A percentile compares a stretch with the other conserved stretches of the same genome.
Evolutionary conservation across 1,139 yeast genomes (phyloP).

Genomic region (Diutina mesorugosa): DNA sequence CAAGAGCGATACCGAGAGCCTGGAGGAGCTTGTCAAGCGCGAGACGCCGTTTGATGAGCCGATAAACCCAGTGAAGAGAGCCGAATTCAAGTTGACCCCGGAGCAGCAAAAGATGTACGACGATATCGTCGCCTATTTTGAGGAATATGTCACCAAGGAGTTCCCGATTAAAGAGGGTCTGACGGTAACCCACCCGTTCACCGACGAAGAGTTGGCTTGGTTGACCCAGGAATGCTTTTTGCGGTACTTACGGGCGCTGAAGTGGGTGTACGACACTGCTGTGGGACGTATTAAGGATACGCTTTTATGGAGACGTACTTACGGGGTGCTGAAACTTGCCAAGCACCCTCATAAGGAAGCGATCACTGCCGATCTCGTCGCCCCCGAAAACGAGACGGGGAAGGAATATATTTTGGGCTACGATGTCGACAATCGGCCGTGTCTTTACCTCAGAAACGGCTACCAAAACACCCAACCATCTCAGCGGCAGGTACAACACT

Average conservation of each 20-base stretch:
- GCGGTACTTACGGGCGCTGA: constrained; percentile 34
- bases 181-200: constrained; percentile 6
- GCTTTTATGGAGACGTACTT: constrained; percentile 35
- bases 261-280: constrained; percentile 28
- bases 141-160: constrained; percentile 4
- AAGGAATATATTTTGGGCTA: constrained; percentile 82
- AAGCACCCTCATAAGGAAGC: constrained; percentile 17
- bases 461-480: constrained; percentile 86
- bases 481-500: constrained; percentile 80
- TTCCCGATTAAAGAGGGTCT: constrained; percentile 6
- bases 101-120: constrained; percentile 7
- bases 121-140: constrained; percentile 6
- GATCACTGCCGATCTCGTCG: constrained; percentile 13
- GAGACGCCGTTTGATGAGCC: constrained; percentile 30
- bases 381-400: constrained; percentile 68
- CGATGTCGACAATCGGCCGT: constrained; percentile 82
- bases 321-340: constrained; percentile 18
- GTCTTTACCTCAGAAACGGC: constrained; percentile 81
- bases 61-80: constrained; percentile 20
- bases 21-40: constrained; percentile 15
- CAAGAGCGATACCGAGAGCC: background rate
- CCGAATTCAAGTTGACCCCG: constrained; percentile 10
- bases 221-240: constrained; percentile 35
- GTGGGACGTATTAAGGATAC: constrained; percentile 29
- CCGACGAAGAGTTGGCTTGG: constrained; percentile 26